Percentiles rank a stretch among this genome's conserved stretches.
Conservation (phyloP, 805 yeast species). For the Saturnispora serradocipensis region DNA sequence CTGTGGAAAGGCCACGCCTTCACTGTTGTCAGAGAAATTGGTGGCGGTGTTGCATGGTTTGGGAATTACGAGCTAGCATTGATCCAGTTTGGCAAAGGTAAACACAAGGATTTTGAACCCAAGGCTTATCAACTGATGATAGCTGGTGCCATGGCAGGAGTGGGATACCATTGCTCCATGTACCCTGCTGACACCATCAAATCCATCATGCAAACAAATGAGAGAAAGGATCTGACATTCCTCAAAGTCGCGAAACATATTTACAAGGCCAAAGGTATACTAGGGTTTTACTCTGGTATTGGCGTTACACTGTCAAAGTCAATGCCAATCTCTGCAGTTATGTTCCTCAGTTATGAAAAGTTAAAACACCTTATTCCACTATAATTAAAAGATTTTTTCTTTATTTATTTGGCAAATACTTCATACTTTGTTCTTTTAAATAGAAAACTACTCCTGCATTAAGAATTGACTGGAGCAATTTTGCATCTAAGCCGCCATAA, state of each 20-base stretch:
- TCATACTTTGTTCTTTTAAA: conserved; percentile 76
- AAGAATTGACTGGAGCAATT: conserved; percentile 71
- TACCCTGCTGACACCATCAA: conserved; percentile 91
- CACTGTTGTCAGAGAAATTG: conserved; percentile 72
- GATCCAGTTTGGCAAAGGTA: conserved; percentile 24
- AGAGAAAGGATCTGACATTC: conserved; percentile 20
- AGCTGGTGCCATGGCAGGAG: conserved; percentile 85
- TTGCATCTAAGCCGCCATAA: conserved; percentile 73
- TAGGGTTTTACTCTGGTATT: conserved; percentile 74
- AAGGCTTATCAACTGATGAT: conserved; percentile 45
- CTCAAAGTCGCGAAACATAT: conserved; percentile 32
- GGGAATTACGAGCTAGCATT: conserved; percentile 67
- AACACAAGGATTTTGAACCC: conserved; percentile 19
- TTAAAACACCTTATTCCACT: conserved; percentile 30
- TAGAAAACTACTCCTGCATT: conserved; percentile 87
- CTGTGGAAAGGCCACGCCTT: conserved; percentile 84
- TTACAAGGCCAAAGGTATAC: conserved; percentile 47
- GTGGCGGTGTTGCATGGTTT: conserved; percentile 93
- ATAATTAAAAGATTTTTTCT: conserved; percentile 7
- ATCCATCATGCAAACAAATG: conserved; percentile 66
- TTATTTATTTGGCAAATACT: conserved; percentile 9
- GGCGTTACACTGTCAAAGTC: conserved; percentile 76
- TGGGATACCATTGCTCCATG: conserved; percentile 66
- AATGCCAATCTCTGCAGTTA: conserved; percentile 82
- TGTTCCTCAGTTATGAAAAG: conserved; percentile 71